These are phyloP conservation scores for Carpinus fangiana DNA, from an alignment of 306 rosid genomes.

Conservation along the genomic window DNA sequence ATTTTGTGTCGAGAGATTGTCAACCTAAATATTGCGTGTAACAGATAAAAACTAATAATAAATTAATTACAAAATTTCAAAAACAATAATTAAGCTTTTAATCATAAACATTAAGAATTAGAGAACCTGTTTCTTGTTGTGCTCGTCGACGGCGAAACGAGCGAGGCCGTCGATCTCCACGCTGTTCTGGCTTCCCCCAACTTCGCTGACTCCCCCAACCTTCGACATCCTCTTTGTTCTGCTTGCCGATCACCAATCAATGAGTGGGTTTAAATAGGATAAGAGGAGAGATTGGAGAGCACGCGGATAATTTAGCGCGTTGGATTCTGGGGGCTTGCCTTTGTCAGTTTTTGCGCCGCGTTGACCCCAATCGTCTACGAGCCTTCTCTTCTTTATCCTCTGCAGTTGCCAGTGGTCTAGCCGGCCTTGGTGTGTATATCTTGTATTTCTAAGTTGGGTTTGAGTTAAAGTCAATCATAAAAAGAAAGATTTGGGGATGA, in stretches of 20 bases:
- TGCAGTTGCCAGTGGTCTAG: neutral
- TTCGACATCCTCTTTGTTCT: neutral
- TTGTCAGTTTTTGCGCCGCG: neutral
- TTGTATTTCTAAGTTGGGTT: neutral
- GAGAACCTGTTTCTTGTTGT: slow-evolving; percentile 9
- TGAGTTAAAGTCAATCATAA: neutral
- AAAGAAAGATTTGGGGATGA: neutral
- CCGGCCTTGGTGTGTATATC: neutral
- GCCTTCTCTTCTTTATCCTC: neutral
- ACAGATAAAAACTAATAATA: neutral
- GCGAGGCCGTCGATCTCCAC: slow-evolving; percentile 7
- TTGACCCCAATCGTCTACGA: neutral
- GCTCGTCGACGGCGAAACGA: slow-evolving; percentile 6
- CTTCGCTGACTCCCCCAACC: neutral
- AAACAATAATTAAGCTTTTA: no score
- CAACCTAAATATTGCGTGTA: no score
- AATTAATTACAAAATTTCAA: no score
- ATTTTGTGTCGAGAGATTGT: no score
- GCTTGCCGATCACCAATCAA: neutral
- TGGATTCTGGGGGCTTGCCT: neutral
- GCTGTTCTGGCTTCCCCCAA: slow-evolving; percentile 5
- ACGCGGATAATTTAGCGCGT: neutral
- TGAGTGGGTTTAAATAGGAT: neutral
- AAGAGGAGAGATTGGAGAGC: neutral
- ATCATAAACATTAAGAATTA: neutral